Evolutionary conservation across 2,329 filamentous ascomycete species (phyloP), one percentile per base, ranked within the genome.

Genomic region (Corniculantispora saksenae): DNA sequence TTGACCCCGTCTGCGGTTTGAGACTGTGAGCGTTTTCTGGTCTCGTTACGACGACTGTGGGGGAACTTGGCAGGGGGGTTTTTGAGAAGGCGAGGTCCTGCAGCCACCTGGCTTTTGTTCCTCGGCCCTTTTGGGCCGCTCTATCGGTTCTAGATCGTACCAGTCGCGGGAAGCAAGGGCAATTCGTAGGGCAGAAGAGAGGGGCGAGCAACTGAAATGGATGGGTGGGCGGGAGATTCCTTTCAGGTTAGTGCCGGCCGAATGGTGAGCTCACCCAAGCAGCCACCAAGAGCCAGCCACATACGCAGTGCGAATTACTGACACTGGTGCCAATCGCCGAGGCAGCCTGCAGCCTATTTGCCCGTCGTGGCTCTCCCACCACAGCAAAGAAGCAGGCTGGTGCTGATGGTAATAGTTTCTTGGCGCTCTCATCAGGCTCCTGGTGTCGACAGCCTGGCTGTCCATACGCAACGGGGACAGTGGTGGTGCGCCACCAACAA

Each of bases 11-110:
- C 23, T 55, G 3, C 17, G 32, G 32, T 38, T 13, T 38, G 53
- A n/a, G 32, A 19, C 35, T 40, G 5, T 10, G 19, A 40, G 23
- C 32, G 6, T 40, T 56, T 15, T 40, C 17, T n/a, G 19, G 19
- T n/a, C 51, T 21, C 12, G 51, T 55, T 55, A 55, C 51, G 51
- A 55, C 51, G 51, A 55, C 51, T 35, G 51, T 55, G 51, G 51
- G 51, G 51, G 27, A 35, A 55, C 15, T 3, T 7, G 15, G 27
- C 17, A 19, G 50, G 27, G 51, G 13, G 3, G 19, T 9, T 53
- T 10, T 32, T 21, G 45, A 17, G 32, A 55, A 29, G 27, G n/a
- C 27, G 27, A 38, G n/a, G 10, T 38, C 10, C n/a, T 27, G 25
- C 51, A n/a, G 17, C 27, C 17, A 21, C 13, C 3, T 35, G 3